Evolutionary conservation across 768 basidiomycete genomes (phyloP).

Genomic region (Leccinum longicurvipes): DNA sequence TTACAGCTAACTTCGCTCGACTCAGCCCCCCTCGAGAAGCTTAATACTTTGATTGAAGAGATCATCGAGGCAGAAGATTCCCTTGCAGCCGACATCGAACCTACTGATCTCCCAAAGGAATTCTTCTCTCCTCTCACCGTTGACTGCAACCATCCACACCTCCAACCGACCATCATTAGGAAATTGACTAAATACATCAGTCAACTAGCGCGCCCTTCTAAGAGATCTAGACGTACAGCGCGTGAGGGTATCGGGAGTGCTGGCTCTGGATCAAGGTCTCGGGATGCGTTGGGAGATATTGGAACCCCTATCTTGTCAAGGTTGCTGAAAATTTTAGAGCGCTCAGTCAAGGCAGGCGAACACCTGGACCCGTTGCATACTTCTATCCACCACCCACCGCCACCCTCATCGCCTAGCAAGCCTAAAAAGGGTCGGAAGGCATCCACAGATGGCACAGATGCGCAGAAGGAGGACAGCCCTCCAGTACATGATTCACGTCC

Average conservation of each 20-base stretch:
- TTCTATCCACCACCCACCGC: constrained; percentile 18
- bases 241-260: constrained; percentile 34
- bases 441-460: background rate
- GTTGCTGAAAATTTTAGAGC: constrained; percentile 72
- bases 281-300: constrained; percentile 64
- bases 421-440: constrained; percentile 48
- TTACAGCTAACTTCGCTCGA: background rate
- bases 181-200: constrained; percentile 71
- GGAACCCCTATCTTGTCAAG: constrained; percentile 61
- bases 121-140: constrained; percentile 62
- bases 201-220: constrained; percentile 63
- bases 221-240: constrained; percentile 55
- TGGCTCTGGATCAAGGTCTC: constrained; percentile 39
- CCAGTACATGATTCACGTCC: constrained; percentile 7
- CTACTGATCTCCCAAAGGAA: constrained; percentile 50
- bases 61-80: constrained; percentile 81
- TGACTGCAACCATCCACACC: constrained; percentile 57
- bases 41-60: constrained; percentile 74
- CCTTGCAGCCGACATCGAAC: constrained; percentile 53
- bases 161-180: constrained; percentile 54
- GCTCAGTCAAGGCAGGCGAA: constrained; percentile 74
- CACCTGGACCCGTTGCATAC: constrained; percentile 67
- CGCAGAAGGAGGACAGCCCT: background rate
- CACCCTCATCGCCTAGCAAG: constrained; percentile 37
- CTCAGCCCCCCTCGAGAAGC: constrained; percentile 69